These are phyloP conservation scores for Phylloporus sp. DNA, from an alignment of 768 basidiomycete species.

Conservation along the genomic window DNA sequence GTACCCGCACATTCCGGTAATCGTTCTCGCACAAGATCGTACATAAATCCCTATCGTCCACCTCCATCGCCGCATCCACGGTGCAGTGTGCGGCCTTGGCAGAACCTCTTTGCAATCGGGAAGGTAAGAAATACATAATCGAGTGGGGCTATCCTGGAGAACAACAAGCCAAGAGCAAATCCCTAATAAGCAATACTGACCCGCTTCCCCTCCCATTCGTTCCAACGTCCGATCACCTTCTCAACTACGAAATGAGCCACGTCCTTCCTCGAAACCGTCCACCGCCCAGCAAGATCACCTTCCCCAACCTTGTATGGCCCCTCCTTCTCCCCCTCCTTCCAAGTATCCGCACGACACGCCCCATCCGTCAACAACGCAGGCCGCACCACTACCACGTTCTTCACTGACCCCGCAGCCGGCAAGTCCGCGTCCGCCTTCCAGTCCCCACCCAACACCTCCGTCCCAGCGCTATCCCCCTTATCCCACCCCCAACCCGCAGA, in stretches of 20 bases:
- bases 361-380: conserved; percentile 60
- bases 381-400: conserved; percentile 43
- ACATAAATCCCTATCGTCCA: no score
- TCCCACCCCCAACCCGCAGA: conserved; percentile 51
- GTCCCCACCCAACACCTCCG: conserved; percentile 39
- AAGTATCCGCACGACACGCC: conserved; percentile 32
- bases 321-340: neutral
- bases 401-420: conserved; percentile 40
- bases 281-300: conserved; percentile 37
- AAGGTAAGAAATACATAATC: no score
- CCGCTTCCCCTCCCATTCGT: conserved; percentile 46
- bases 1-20: no score
- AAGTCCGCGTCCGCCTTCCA: conserved; percentile 39
- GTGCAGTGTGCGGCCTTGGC: no score
- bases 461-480: conserved; percentile 36
- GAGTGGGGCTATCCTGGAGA: no score
- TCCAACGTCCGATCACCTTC: conserved; percentile 42
- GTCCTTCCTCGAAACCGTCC: conserved; percentile 57
- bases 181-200: conserved; percentile 48
- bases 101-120: no score
- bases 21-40: no score
- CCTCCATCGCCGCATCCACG: no score
- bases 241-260: conserved; percentile 63
- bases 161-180: neutral
- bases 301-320: conserved; percentile 41